These are phyloP conservation scores for Pistacia vera DNA, from an alignment of 345 rosid species.

Conservation along the genomic window DNA sequence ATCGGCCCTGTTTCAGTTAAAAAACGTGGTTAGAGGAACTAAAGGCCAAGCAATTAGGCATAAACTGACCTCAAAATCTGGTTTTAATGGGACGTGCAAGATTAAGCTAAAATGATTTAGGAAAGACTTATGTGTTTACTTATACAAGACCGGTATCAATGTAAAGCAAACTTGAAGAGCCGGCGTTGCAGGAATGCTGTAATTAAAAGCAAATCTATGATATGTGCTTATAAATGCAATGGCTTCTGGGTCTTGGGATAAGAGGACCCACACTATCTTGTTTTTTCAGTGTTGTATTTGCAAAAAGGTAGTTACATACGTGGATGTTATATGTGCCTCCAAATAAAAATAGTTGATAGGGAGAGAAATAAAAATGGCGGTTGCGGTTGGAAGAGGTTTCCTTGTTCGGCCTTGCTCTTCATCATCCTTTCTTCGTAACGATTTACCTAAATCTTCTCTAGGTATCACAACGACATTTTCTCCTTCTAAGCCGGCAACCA, in stretches of 20 bases:
- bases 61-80: neutral
- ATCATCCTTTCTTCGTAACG: slow-evolving; percentile 10
- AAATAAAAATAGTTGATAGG: slow-evolving; percentile 21
- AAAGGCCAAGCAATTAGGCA: neutral
- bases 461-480: slow-evolving; percentile 15
- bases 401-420: slow-evolving; percentile 40
- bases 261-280: slow-evolving; percentile 37
- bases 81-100: too few relatives aligned
- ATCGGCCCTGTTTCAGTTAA: neutral
- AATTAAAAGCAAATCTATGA: neutral
- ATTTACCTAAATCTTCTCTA: slow-evolving; percentile 15
- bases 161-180: neutral
- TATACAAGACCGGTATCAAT: neutral
- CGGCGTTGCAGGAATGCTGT: neutral
- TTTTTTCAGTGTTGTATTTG: neutral
- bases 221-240: neutral
- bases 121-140: neutral
- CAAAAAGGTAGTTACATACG: slow-evolving; percentile 11
- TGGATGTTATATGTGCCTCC: slow-evolving; percentile 23
- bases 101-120: too few relatives aligned
- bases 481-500: slow-evolving; percentile 21
- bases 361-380: slow-evolving; percentile 33
- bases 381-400: slow-evolving; percentile 37
- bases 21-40: neutral
- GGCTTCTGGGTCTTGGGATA: slow-evolving; percentile 12